Evolutionary conservation across 495 filamentous ascomycete genomes (phyloP).

Genomic region (Tuber magnatum): DNA sequence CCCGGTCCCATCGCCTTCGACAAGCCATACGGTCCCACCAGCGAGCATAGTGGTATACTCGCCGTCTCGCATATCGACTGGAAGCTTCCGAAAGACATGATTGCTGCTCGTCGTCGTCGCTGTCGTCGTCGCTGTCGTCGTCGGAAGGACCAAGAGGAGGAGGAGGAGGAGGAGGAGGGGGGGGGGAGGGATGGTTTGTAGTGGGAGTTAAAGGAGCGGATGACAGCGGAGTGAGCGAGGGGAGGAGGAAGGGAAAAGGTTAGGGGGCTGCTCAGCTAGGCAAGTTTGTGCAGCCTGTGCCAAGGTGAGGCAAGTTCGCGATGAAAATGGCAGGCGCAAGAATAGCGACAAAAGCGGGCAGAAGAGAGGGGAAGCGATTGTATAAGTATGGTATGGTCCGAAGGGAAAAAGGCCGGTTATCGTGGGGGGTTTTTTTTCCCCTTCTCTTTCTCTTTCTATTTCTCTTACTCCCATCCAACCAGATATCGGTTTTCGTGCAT

Average conservation of each 20-base stretch:
- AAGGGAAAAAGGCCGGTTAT: conserved; percentile 15
- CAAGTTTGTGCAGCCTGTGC: conserved; percentile 28
- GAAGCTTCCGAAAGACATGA: conserved; percentile 89
- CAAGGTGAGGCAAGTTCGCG: conserved; percentile 29
- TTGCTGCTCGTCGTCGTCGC: conserved; percentile 28
- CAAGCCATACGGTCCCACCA: conserved; percentile 62
- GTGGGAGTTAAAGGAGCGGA: conserved; percentile 1
- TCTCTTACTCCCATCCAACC: conserved; percentile 5
- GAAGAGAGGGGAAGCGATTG: conserved; percentile 7
- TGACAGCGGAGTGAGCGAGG: conserved; percentile 7
- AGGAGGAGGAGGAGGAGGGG: not conserved
- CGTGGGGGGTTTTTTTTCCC: conserved; percentile 11
- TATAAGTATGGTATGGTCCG: not conserved
- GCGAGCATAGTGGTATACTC: conserved; percentile 76
- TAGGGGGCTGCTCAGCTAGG: conserved; percentile 10
- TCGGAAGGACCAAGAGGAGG: not conserved
- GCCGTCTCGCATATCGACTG: conserved; percentile 75
- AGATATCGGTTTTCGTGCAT: not conserved
- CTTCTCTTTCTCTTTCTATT: conserved; percentile 16
- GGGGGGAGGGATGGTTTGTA: not conserved
- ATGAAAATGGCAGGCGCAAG: conserved; percentile 5
- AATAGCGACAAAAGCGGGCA: conserved; percentile 14
- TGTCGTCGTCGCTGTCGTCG: conserved; percentile 14
- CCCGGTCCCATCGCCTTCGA: conserved; percentile 58
- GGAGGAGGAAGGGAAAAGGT: conserved; percentile 5